Percentiles rank a stretch among this genome's conserved stretches.
These are phyloP conservation scores for Leucosporidium yakuticum DNA, from an alignment of 768 basidiomycete species.

Conservation along the genomic window DNA sequence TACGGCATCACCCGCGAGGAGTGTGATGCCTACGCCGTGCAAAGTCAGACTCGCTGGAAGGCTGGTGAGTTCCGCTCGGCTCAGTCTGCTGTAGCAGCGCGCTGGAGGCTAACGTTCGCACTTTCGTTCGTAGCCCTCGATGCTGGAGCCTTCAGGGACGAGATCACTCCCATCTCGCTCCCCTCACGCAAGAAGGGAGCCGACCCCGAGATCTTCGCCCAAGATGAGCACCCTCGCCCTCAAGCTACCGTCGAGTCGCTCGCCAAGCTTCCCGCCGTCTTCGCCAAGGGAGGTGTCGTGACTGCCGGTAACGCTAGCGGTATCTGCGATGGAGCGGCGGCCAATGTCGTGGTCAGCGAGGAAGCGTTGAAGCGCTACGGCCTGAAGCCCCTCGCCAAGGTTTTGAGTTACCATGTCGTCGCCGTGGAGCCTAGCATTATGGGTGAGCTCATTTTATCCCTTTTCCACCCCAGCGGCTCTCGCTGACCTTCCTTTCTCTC, in stretches of 20 bases:
- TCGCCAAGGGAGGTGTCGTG: conserved; percentile 44
- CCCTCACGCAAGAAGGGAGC: conserved; percentile 37
- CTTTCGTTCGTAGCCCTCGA: conserved; percentile 28
- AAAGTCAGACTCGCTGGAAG: conserved; percentile 44
- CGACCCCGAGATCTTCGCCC: conserved; percentile 35
- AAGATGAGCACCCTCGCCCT: conserved; percentile 46
- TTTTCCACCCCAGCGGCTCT: neutral
- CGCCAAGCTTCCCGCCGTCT: conserved; percentile 42
- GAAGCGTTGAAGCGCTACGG: conserved; percentile 41
- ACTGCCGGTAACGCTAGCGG: conserved; percentile 46
- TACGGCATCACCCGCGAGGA: conserved; percentile 46
- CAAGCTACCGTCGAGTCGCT: conserved; percentile 42
- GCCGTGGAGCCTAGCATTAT: conserved; percentile 47
- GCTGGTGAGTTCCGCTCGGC: conserved; percentile 13
- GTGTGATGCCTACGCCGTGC: conserved; percentile 45
- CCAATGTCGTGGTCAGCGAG: conserved; percentile 46
- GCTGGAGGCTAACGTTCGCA: too few relatives aligned
- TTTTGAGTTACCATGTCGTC: conserved; percentile 45
- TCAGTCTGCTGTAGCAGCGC: neutral
- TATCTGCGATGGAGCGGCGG: conserved; percentile 47
- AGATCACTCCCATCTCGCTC: conserved; percentile 39
- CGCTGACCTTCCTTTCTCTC: neutral
- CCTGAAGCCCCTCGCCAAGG: conserved; percentile 44
- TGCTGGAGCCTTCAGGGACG: conserved; percentile 41
- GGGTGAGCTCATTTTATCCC: conserved; percentile 33